Percentiles rank a stretch among this genome's conserved stretches.
Conservation (phyloP, 768 basidiomycete genomes). For the Russula compacta region DNA sequence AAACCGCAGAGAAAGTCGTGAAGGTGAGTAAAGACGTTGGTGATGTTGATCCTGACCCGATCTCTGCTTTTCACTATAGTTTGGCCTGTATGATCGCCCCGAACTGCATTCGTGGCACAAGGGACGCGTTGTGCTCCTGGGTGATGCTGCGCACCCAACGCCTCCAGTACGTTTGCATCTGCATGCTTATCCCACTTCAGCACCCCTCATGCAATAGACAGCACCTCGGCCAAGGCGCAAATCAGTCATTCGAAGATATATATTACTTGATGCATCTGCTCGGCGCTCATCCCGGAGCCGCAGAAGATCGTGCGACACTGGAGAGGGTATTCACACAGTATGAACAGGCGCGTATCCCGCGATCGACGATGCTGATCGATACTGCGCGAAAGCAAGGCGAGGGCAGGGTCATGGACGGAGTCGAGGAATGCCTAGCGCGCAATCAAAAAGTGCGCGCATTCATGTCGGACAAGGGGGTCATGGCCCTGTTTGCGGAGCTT, state of each 20-base stretch:
- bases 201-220: conserved; percentile 15
- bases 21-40: conserved; percentile 24
- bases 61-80: conserved; percentile 22
- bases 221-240: conserved; percentile 41
- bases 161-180: conserved; percentile 29
- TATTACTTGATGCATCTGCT: conserved; percentile 31
- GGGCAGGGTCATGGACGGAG: conserved; percentile 27
- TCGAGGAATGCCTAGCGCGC: conserved; percentile 26
- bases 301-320: conserved; percentile 24
- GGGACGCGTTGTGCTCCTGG: conserved; percentile 34
- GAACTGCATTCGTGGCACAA: conserved; percentile 34
- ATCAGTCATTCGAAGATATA: conserved; percentile 38
- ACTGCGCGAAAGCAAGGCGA: conserved; percentile 31
- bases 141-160: conserved; percentile 40
- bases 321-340: conserved; percentile 28
- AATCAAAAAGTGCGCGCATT: conserved; percentile 23
- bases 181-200: not conserved
- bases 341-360: conserved; percentile 29
- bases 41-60: not conserved
- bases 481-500: conserved; percentile 4
- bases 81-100: conserved; percentile 37
- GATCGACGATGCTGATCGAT: conserved; percentile 30
- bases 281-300: conserved; percentile 21
- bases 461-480: conserved; percentile 14
- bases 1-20: conserved; percentile 22